Evolutionary conservation across 2,329 filamentous ascomycete genomes (phyloP).

Genomic region (Aspergillus unguis): DNA sequence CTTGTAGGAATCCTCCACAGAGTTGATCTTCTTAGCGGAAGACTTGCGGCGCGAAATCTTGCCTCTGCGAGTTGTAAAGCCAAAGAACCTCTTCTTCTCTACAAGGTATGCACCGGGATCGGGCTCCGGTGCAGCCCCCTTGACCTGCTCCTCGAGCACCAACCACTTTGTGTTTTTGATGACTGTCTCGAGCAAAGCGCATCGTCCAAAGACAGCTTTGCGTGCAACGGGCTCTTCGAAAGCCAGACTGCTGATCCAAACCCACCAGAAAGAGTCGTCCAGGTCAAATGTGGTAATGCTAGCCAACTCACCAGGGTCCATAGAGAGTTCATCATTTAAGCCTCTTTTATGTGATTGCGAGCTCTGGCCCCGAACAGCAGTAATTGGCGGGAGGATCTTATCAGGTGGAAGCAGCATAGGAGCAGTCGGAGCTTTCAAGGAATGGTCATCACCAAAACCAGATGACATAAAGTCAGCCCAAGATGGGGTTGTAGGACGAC

Average conservation of each 20-base stretch:
- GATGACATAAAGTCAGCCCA: constrained; percentile 98
- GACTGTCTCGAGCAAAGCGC: constrained; percentile 83
- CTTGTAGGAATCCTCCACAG: constrained; percentile 51
- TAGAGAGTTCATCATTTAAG: constrained; percentile 62
- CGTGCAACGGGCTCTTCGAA: constrained; percentile 80
- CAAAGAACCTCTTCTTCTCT: constrained; percentile 93
- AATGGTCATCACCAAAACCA: constrained; percentile 77
- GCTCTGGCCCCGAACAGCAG: constrained; percentile 68
- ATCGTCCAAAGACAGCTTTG: constrained; percentile 91
- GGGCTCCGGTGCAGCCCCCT: constrained; percentile 82
- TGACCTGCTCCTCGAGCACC: constrained; percentile 93
- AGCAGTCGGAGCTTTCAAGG: constrained; percentile 54
- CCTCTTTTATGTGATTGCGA: constrained; percentile 78
- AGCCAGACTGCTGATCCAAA: constrained; percentile 96
- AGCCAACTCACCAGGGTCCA: constrained; percentile 90
- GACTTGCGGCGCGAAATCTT: constrained; percentile 69
- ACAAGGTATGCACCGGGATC: constrained; percentile 84
- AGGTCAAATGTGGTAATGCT: constrained; percentile 83
- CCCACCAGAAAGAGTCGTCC: constrained; percentile 99
- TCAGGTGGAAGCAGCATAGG: constrained; percentile 84
- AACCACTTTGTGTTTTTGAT: constrained; percentile 83
- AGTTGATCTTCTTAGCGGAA: constrained; percentile 57
- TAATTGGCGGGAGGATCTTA: constrained; percentile 82
- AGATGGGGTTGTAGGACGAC: constrained; percentile 87
- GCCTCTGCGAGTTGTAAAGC: constrained; percentile 69